phyloP scores from a whole-genome alignment of 371 early-diverging fungal species.

The Smittium culicis region DNA sequence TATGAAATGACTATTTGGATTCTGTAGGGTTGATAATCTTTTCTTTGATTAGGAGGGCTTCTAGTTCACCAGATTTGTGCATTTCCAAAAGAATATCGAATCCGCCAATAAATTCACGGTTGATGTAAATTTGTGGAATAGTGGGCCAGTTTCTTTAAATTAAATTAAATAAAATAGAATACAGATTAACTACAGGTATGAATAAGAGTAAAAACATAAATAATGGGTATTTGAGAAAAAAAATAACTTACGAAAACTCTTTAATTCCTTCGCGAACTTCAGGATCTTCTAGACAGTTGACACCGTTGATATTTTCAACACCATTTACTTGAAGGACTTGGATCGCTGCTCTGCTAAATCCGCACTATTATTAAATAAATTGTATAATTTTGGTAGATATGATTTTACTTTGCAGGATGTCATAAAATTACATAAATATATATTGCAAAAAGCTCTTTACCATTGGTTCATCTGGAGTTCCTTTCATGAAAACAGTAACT shows the following conservation, averaged over 20 bases:
- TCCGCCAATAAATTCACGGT: constrained; percentile 88
- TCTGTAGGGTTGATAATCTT: not conserved
- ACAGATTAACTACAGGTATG: no score
- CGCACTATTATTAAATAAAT: constrained; percentile 28
- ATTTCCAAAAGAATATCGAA: constrained; percentile 84
- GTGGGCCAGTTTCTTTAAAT: constrained; percentile 75
- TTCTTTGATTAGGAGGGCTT: constrained; percentile 1
- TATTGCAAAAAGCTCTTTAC: no score
- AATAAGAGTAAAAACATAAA: constrained; percentile 1
- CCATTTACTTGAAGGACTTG: constrained; percentile 63
- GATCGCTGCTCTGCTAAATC: constrained; percentile 69
- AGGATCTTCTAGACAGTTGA: constrained; percentile 79
- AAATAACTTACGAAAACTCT: constrained; percentile 38
- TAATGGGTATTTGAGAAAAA: not conserved
- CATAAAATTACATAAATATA: no score
- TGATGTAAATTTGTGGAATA: constrained; percentile 78
- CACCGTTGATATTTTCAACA: constrained; percentile 58
- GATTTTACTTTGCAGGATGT: not conserved
- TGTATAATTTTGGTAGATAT: not conserved
- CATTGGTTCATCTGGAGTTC: constrained; percentile 59
- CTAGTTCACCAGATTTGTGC: constrained; percentile 41
- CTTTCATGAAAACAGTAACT: constrained; percentile 92
- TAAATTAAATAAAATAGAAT: constrained; percentile 38
- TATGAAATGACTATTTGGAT: not conserved
- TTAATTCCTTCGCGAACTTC: constrained; percentile 85